These are phyloP conservation scores for Dactylonectria macrodidyma DNA, from an alignment of 2,329 filamentous ascomycete species.

Conservation along the genomic window DNA sequence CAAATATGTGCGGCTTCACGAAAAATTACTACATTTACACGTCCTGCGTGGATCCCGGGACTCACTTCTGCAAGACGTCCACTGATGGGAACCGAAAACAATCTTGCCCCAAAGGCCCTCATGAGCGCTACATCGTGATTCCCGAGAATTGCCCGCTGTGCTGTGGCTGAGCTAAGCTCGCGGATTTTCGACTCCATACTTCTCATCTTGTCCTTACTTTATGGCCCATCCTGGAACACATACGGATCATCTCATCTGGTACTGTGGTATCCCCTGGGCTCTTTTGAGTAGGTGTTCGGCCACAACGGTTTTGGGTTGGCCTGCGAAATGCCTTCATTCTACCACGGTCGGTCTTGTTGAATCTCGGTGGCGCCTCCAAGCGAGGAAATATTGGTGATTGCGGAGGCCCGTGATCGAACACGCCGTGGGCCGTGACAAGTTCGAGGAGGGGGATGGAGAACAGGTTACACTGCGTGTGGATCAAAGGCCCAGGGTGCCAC, in stretches of 20 bases:
- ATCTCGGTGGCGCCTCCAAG: slow-evolving; percentile 2
- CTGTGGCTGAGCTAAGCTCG: slow-evolving; percentile 50
- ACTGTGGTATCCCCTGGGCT: slow-evolving; percentile 4
- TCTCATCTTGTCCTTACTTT: background rate
- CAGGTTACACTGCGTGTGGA: slow-evolving; percentile 28
- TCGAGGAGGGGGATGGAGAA: slow-evolving; percentile 12
- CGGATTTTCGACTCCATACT: slow-evolving; percentile 9
- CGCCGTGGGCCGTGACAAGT: slow-evolving; percentile 11
- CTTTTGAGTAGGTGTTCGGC: slow-evolving; percentile 3
- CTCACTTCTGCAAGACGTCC: slow-evolving; percentile 80
- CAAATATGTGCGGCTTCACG: slow-evolving; percentile 74
- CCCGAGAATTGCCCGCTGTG: slow-evolving; percentile 71
- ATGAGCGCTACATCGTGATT: slow-evolving; percentile 81
- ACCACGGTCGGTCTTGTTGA: slow-evolving; percentile 5
- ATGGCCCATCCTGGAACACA: background rate
- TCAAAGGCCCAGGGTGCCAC: slow-evolving; percentile 18
- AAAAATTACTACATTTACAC: slow-evolving; percentile 86
- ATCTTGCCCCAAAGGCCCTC: slow-evolving; percentile 74
- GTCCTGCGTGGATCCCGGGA: slow-evolving; percentile 76
- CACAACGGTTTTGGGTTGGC: slow-evolving; percentile 15
- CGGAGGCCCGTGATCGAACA: slow-evolving; percentile 5
- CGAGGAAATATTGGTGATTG: slow-evolving; percentile 5
- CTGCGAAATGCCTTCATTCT: slow-evolving; percentile 6
- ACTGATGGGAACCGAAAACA: slow-evolving; percentile 75
- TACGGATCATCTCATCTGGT: slow-evolving; percentile 5